Percentiles rank a stretch among this genome's conserved stretches.
Conservation (phyloP, 2,329 filamentous ascomycete genomes). For the Talaromyces sp. region DNA sequence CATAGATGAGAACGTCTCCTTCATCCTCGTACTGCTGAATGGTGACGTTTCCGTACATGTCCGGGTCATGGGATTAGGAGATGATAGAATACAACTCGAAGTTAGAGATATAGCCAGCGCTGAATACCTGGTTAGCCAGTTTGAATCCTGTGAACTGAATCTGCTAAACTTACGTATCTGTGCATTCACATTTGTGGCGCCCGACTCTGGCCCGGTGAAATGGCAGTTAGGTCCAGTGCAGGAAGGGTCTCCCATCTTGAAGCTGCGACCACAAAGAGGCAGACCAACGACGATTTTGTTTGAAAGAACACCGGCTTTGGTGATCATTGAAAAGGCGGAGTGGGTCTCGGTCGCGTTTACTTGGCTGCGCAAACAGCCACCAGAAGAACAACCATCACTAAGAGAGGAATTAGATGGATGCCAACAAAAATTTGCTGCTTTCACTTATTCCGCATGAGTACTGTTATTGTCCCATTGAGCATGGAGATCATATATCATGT, state of each 20-base stretch:
- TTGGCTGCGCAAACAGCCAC: slow-evolving; percentile 4
- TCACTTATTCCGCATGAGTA: slow-evolving; percentile 10
- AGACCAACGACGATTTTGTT: slow-evolving; percentile 32
- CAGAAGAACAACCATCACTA: not conserved
- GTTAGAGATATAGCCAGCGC: no score
- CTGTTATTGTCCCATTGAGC: slow-evolving; percentile 6
- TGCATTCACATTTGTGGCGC: not conserved
- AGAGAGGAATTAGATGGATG: no score
- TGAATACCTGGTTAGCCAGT: no score
- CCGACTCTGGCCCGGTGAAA: not conserved
- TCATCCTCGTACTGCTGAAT: not conserved
- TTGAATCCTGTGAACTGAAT: no score
- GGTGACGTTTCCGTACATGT: not conserved
- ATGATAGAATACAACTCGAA: no score
- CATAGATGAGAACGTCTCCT: not conserved
- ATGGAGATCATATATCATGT: slow-evolving; percentile 9
- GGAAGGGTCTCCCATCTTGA: slow-evolving; percentile 34
- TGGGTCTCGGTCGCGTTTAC: slow-evolving; percentile 5
- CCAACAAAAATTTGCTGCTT: no score
- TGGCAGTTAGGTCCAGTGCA: slow-evolving; percentile 37
- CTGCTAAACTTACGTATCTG: no score
- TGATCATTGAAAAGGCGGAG: slow-evolving; percentile 33
- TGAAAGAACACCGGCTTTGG: slow-evolving; percentile 42
- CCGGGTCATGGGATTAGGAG: no score
- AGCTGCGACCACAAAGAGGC: slow-evolving; percentile 39